These are phyloP conservation scores for Astrephomene gubernaculifera DNA, from an alignment of 139 green algal species.

Conservation along the genomic window DNA sequence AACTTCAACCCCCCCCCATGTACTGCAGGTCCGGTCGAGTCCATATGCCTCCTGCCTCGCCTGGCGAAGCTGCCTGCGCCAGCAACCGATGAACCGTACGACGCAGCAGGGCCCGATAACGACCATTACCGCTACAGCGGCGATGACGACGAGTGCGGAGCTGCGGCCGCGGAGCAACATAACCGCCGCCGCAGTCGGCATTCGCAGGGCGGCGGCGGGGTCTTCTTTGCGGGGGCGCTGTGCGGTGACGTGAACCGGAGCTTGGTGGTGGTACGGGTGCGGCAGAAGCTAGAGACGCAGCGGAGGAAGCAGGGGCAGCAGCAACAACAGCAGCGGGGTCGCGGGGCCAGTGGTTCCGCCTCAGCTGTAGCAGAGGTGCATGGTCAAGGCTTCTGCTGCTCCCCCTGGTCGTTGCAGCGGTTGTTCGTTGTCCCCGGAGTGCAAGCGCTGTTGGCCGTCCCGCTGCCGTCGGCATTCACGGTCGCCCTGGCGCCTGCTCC, in stretches of 20 bases:
- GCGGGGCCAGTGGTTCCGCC: neutral
- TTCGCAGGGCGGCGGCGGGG: neutral
- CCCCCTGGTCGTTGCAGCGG: neutral
- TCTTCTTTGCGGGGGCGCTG: neutral
- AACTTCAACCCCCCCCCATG: no score
- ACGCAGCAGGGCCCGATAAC: no score
- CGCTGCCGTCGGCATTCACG: constrained; percentile 8
- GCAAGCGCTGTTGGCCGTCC: neutral
- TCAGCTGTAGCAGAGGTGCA: neutral
- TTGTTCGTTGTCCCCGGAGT: neutral
- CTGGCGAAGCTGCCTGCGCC: neutral
- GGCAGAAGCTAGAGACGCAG: no score
- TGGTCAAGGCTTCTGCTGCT: no score
- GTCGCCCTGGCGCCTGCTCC: neutral
- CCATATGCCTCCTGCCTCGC: neutral
- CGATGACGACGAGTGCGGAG: neutral
- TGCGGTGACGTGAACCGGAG: neutral
- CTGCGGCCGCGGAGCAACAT: no score
- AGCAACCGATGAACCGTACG: neutral
- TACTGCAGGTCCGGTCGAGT: neutral
- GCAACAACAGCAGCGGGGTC: neutral
- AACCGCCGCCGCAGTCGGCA: no score
- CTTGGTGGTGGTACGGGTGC: neutral
- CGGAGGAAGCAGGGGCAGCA: neutral
- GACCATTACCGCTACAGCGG: neutral